Percentiles rank a stretch among this genome's conserved stretches.
Evolutionary conservation across 2,329 filamentous ascomycete species (phyloP).

Genomic region (Sclerotinia minor): DNA sequence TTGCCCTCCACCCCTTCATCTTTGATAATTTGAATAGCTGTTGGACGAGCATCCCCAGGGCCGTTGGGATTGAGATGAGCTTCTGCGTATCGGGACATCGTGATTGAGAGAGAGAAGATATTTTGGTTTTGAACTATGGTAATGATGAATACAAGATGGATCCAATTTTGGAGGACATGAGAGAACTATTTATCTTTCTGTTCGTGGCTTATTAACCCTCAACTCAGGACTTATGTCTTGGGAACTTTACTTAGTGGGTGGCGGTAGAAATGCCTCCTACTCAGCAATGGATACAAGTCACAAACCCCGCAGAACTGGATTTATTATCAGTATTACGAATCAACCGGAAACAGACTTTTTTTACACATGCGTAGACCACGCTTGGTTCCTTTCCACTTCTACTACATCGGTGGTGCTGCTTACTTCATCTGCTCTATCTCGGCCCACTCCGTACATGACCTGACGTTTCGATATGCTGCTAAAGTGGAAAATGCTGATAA

Average conservation of each 20-base stretch:
- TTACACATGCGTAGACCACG: background rate
- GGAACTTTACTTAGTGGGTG: background rate
- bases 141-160: background rate
- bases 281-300: too few relatives aligned
- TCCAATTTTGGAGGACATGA: background rate
- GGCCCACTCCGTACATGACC: background rate
- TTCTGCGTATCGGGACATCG: background rate
- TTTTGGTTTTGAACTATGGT: background rate
- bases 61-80: background rate
- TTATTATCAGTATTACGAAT: background rate
- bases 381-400: background rate
- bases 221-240: background rate
- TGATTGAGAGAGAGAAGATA: background rate
- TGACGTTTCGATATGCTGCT: background rate
- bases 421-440: background rate
- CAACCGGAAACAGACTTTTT: background rate
- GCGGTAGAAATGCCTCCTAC: background rate
- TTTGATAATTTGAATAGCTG: background rate
- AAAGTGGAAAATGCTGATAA: background rate
- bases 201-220: background rate
- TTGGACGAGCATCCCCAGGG: background rate
- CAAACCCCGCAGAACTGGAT: background rate
- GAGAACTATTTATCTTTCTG: background rate
- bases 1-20: background rate
- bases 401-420: background rate